These are phyloP conservation scores for Dalechampia spathulata DNA, from an alignment of 441 rosid species.

Conservation along the genomic window DNA sequence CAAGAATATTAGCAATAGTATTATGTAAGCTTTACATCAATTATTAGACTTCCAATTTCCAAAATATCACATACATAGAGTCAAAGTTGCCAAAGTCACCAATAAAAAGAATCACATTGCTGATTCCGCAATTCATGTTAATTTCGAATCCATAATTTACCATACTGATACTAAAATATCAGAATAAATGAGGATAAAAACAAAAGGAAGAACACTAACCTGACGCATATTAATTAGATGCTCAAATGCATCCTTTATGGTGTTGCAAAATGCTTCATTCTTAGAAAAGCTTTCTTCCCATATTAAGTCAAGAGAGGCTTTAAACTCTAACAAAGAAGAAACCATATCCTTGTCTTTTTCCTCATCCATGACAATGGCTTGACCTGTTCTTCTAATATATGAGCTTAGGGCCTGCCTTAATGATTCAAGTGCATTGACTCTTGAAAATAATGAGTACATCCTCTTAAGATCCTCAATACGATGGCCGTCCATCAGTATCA, in stretches of 20 bases:
- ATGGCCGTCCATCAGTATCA: slow-evolving; percentile 87
- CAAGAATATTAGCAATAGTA: too few species aligned
- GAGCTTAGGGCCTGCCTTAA: slow-evolving; percentile 78
- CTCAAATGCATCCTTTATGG: slow-evolving; percentile 95
- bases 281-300: slow-evolving; percentile 92
- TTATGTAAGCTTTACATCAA: neutral
- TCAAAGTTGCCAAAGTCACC: too few species aligned
- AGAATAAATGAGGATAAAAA: neutral
- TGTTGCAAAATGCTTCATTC: slow-evolving; percentile 85
- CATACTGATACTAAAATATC: neutral
- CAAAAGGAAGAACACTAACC: slow-evolving; percentile 35
- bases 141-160: neutral
- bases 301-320: slow-evolving; percentile 78
- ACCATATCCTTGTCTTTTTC: slow-evolving; percentile 99
- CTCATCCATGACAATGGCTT: slow-evolving; percentile 86
- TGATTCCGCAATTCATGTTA: neutral
- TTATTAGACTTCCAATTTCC: neutral
- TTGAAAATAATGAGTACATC: slow-evolving; percentile 63
- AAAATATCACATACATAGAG: too few species aligned
- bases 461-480: slow-evolving; percentile 85
- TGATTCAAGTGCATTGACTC: slow-evolving; percentile 84
- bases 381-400: slow-evolving; percentile 80
- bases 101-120: slow-evolving; percentile 1
- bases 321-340: slow-evolving; percentile 72
- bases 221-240: slow-evolving; percentile 94